Evolutionary conservation across 345 rosid species (phyloP), one percentile per base, ranked within the genome.

Genomic region (Salix arbutifolia): DNA sequence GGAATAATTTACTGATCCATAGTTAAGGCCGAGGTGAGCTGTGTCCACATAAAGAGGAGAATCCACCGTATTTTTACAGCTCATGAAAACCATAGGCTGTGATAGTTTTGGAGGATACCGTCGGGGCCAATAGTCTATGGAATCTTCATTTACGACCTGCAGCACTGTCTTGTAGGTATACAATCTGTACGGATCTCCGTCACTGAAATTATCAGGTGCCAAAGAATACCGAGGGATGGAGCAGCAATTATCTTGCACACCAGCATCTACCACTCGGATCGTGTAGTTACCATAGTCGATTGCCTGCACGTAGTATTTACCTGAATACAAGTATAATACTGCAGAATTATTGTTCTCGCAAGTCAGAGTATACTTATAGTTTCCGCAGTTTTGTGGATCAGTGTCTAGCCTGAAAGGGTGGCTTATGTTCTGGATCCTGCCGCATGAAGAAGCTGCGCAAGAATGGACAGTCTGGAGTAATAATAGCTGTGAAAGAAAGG

Each of bases 291-390:
- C 42, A 53, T 78, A 78, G 28, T 78, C 4, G 33, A 31, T 31
- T 31, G 33, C 33, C 33, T 31, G 33, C 33, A 31, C 33, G 33
- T 31, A 31, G 33, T 77, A 77, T 65, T 76, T 81, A 28, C 73
- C 82, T 2, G 76, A 73, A 19, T 35, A 42, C 5, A 74, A 42
- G n/a, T 67, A 19, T 19, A 84, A 37, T 0, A 75, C 65, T 31
- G 85, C 11, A 40, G 44, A n/a, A 17, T 18, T 64, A 72, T 84
- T 79, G 75, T 77, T 67, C 42, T 82, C 81, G 46, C 85, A 84
- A 1, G 16, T 31, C 13, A 84, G 71, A 46, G 67, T 65, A 37
- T 69, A 74, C 0, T 67, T 42, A n/a, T 23, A 8, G 76, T 81
- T 5, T 40, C 44, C 44, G 44, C 12, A 40, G 44, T 11, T 40